Evolutionary conservation across 345 rosid species (phyloP), one percentile per base, ranked within the genome.

Genomic region (Aurinia saxatilis): DNA sequence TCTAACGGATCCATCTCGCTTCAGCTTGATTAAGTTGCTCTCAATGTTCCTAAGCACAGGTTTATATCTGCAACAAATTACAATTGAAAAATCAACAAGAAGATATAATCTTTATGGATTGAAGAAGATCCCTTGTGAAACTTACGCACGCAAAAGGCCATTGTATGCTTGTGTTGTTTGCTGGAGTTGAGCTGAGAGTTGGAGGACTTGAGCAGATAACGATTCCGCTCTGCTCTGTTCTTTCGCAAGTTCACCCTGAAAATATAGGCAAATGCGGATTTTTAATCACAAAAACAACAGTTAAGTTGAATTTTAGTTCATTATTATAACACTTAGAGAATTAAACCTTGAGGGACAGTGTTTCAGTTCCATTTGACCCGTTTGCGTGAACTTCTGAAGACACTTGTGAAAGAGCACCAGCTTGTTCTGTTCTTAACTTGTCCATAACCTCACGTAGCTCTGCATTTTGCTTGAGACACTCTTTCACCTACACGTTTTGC

Each of bases 201-300:
- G 90, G 76, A 90, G 76, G 38, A 93, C 84, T 81, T 93, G 91
- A 1, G 95, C 88, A 2, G 97, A 82, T 25, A 93, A 73, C 6
- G 84, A 72, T 67, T 90, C 99, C 0, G 95, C 96, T 81, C 81
- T 79, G 78, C 86, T 84, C 76, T 85, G 95, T 78, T 85, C 91
- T 73, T 80, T 86, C 15, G 75, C 88, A 53, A 93, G 87, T 71
- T 85, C 85, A 2, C 84, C 83, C 99, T 87, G 37, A 5, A 60
- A 57, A 10, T 27, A 44, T 38, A 18, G 38, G 48, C 7, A 46
- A 46, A 30, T 33, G 52, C 38, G 1, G 19, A 9, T 8, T 29
- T 44, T 48, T 31, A 55, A 5, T 38, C n/a, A 7, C 10, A 33
- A 37, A 42, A 34, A 33, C 23, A 21, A 13, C 2, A 39, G 1